These are phyloP conservation scores for Aspergillus transmontanensis DNA, from an alignment of 2,329 filamentous ascomycete genomes.

Conservation along the genomic window DNA sequence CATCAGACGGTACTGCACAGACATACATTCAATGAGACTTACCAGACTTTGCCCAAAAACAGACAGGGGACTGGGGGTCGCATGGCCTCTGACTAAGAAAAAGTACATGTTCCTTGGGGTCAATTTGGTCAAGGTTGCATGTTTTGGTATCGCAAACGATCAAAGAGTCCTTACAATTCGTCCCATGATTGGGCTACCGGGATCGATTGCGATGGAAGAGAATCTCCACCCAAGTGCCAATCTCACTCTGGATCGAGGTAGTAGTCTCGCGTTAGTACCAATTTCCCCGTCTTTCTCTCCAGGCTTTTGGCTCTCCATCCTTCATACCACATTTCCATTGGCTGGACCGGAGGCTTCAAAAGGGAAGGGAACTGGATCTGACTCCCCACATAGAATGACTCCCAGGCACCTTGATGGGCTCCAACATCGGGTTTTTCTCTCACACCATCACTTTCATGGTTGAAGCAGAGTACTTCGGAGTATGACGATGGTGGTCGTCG, in stretches of 20 bases:
- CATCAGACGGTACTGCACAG: background rate
- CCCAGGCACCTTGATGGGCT: conserved; percentile 6
- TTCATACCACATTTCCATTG: conserved; percentile 4
- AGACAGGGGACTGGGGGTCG: background rate
- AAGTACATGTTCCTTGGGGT: background rate
- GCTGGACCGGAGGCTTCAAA: background rate
- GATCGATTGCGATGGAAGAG: background rate
- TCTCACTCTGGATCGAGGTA: conserved; percentile 22
- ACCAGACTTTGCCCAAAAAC: background rate
- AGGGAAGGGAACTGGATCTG: background rate
- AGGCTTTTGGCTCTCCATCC: background rate
- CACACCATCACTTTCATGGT: conserved; percentile 1
- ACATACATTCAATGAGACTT: background rate
- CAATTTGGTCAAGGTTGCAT: background rate
- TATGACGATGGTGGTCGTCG: conserved; percentile 10
- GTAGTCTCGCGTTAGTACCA: background rate
- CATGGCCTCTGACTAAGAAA: background rate
- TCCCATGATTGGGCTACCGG: background rate
- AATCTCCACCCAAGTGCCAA: conserved; percentile 14
- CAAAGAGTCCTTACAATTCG: background rate
- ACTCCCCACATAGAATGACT: conserved; percentile 7
- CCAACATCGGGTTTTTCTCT: background rate
- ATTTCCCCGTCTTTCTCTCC: conserved; percentile 11
- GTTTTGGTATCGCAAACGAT: conserved; percentile 5
- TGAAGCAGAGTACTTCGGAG: background rate